Conservation (phyloP, 139 green algal species). For the Chlorella sp. region DNA sequence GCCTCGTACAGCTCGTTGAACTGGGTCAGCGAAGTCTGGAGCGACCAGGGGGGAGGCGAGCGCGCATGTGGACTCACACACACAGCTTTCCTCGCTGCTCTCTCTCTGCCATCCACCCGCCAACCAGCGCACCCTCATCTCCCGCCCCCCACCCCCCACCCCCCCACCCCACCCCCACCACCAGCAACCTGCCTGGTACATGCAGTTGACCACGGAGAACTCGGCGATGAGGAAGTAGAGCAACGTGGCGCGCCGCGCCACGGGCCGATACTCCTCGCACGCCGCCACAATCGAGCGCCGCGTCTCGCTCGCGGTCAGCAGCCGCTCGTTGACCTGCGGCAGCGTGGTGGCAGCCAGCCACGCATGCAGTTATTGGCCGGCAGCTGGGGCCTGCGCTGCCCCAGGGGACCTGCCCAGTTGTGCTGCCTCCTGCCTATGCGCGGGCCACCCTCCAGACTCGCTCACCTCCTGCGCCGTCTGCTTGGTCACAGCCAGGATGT, state of each 20-base stretch:
- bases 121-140: no score
- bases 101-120: no score
- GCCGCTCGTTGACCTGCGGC: conserved; percentile 86
- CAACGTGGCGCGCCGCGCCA: conserved; percentile 87
- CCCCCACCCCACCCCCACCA: neutral
- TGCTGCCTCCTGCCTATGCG: no score
- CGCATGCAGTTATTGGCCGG: no score
- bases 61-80: no score
- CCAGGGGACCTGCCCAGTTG: no score
- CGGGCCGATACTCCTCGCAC: conserved; percentile 94
- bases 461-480: conserved; percentile 68
- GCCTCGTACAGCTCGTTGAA: conserved; percentile 76
- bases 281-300: conserved; percentile 93
- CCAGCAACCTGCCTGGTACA: conserved; percentile 99
- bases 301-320: conserved; percentile 87
- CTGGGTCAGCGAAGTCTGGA: conserved; percentile 73
- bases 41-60: neutral
- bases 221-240: conserved; percentile 96
- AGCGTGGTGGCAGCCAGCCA: neutral
- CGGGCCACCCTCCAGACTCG: no score
- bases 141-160: no score
- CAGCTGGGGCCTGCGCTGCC: no score
- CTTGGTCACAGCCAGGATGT: conserved; percentile 93
- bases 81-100: no score
- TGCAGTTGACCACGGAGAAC: conserved; percentile 91